A percentile compares a stretch with the other conserved stretches of the same genome.
Conservation (phyloP, 352 stramenopile genomes). For the Phytophthora colocasiae region DNA sequence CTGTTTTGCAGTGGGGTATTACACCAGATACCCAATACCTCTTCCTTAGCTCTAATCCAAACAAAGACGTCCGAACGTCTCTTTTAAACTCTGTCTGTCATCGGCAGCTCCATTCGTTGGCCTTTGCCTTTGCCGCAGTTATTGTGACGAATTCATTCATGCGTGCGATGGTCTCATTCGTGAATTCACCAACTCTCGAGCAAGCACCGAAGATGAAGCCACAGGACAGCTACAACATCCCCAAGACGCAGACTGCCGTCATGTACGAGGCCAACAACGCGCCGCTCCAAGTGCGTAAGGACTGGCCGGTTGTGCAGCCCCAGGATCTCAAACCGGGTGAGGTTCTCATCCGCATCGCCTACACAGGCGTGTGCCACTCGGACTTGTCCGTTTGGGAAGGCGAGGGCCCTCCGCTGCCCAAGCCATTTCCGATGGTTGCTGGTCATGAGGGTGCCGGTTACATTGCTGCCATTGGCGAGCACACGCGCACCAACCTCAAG, state of each 20-base stretch:
- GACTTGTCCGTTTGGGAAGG: constrained; percentile 57
- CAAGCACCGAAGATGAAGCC: constrained; percentile 44
- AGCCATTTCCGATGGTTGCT: constrained; percentile 54
- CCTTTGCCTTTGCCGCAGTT: background rate
- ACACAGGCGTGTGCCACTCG: constrained; percentile 60
- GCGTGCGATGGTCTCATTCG: constrained; percentile 11
- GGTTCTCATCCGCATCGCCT: constrained; percentile 59
- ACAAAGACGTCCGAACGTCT: constrained; percentile 21
- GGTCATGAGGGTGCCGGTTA: constrained; percentile 68
- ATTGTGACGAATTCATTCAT: constrained; percentile 1
- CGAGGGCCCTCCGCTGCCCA: constrained; percentile 40
- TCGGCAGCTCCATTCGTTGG: constrained; percentile 25
- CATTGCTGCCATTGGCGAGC: constrained; percentile 51
- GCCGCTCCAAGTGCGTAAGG: constrained; percentile 51
- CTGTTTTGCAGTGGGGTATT: too few species aligned
- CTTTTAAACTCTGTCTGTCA: constrained; percentile 20
- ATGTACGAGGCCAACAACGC: constrained; percentile 58
- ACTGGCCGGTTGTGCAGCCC: constrained; percentile 58
- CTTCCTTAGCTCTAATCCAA: too few species aligned
- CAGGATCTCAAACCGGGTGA: constrained; percentile 52
- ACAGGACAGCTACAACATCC: constrained; percentile 52
- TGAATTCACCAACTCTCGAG: constrained; percentile 23
- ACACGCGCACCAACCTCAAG: constrained; percentile 56
- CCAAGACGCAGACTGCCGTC: constrained; percentile 57
- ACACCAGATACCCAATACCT: too few species aligned